These are phyloP conservation scores for Candida adriatica DNA, from an alignment of 805 yeast genomes.

Conservation along the genomic window DNA sequence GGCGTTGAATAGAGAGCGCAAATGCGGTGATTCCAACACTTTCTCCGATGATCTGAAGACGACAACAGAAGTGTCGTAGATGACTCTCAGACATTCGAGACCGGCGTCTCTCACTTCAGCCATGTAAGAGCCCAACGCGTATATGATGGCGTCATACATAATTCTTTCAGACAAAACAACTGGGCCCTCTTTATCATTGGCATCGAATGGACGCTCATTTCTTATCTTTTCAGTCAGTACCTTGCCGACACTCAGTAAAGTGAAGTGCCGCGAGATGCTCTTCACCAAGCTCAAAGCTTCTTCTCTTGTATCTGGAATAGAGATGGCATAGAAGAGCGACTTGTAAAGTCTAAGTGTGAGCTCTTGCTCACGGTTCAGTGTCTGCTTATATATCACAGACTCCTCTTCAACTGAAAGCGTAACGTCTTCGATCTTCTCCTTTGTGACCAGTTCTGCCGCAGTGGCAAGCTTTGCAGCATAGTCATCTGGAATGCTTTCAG, in stretches of 20 bases:
- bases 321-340: conserved; percentile 66
- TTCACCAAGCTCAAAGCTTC: conserved; percentile 59
- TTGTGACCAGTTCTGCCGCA: conserved; percentile 37
- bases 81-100: conserved; percentile 50
- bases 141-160: conserved; percentile 66
- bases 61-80: conserved; percentile 53
- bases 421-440: conserved; percentile 29
- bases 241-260: conserved; percentile 69
- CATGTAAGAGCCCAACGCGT: conserved; percentile 74
- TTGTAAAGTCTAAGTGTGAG: conserved; percentile 59
- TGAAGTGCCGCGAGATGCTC: conserved; percentile 71
- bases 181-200: conserved; percentile 74
- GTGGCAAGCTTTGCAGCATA: conserved; percentile 38
- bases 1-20: conserved; percentile 69
- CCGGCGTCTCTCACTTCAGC: conserved; percentile 68
- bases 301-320: conserved; percentile 62
- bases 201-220: conserved; percentile 62
- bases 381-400: conserved; percentile 40
- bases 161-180: conserved; percentile 63
- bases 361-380: conserved; percentile 55
- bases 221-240: conserved; percentile 63
- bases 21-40: conserved; percentile 65
- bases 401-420: conserved; percentile 29
- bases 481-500: conserved; percentile 33
- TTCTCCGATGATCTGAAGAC: conserved; percentile 64